Evolutionary conservation across 495 filamentous ascomycete species (phyloP), one percentile per base, ranked within the genome.

Genomic region (Daldinia concentrica): DNA sequence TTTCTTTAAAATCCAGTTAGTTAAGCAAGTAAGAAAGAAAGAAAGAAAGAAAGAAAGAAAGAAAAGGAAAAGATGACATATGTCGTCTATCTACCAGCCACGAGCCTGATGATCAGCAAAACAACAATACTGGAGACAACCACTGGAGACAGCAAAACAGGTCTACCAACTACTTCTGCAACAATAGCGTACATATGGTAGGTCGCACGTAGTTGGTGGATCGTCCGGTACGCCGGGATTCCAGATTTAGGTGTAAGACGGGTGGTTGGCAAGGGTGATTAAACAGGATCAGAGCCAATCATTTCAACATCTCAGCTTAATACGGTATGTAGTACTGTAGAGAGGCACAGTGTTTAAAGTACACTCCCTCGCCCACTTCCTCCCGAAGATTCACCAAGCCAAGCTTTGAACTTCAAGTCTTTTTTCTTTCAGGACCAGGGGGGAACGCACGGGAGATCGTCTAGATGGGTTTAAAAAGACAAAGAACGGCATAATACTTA

Each of bases 191-290:
- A 29, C 27, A 37, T 26, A 54, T 64, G 66, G 60, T 15, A 63
- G 62, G 64, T 64, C 57, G 27, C 30, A 62, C 34, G 12, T 58
- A 39, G 55, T 43, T 51, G 30, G 70, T 73, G 70, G 65, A 51
- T 62, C 70, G 61, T 50, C 65, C 65, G 70, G 50, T 69, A 39
- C 56, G 64, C 62, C 65, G 65, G 70, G 58, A 68, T 73, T 68
- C 65, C 70, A 69, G 61, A 62, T 73, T 68, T 56, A 68, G 50
- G 60, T 58, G 62, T 58, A 62, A 62, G 62, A 62, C 30, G 50
- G 64, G 64, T 68, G 64, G 69, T 61, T 72, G 69, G 69, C 63
- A 67, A 72, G 69, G 64, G 58, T 66, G 43, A 66, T 45, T 15
- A 19, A 37, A 58, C 34, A 57, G 29, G 54, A 24, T 57, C 58